These are phyloP conservation scores for Ceratonia siliqua DNA, from an alignment of 306 rosid species.

Conservation along the genomic window DNA sequence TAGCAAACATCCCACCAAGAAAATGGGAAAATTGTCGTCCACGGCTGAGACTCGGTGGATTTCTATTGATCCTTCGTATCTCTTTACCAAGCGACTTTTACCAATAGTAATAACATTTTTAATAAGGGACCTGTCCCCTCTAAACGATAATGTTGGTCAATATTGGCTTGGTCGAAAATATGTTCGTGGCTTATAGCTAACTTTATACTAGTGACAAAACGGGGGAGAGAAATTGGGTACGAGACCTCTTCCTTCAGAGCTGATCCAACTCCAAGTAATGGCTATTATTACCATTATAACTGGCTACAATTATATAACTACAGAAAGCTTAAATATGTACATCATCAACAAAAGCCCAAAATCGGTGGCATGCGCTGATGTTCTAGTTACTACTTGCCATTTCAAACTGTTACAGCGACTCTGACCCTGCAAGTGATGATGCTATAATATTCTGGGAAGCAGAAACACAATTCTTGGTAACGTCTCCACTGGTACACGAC, in stretches of 20 bases:
- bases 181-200: no score
- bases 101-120: no score
- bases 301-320: background rate
- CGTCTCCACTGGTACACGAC: slow-evolving; percentile 35
- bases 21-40: background rate
- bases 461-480: slow-evolving; percentile 31
- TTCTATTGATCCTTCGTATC: no score
- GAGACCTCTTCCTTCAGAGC: background rate
- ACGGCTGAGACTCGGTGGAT: background rate
- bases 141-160: no score
- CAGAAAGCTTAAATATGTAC: background rate
- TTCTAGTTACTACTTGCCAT: background rate
- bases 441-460: slow-evolving; percentile 8
- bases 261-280: background rate
- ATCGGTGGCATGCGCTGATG: background rate
- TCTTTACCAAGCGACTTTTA: no score
- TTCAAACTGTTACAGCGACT: background rate
- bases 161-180: no score
- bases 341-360: background rate
- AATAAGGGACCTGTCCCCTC: no score
- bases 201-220: background rate
- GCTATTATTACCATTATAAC: background rate
- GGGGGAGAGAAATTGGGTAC: background rate
- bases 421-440: background rate
- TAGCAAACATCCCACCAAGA: no score